Conservation (phyloP, 208 protist genomes). For the Naegleria gruberi region DNA sequence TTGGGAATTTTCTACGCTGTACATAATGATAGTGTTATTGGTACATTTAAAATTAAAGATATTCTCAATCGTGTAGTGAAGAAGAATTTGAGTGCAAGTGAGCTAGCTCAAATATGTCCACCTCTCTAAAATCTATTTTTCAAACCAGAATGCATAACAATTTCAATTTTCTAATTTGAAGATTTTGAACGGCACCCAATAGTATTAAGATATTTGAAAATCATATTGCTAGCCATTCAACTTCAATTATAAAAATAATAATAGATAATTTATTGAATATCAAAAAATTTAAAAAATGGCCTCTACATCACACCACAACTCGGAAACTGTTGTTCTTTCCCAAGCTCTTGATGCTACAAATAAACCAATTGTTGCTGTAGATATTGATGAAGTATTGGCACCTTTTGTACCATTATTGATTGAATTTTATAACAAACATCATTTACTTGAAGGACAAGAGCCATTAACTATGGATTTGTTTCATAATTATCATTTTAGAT, state of each 20-base stretch:
- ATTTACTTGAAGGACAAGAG: neutral
- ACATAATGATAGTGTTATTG: neutral
- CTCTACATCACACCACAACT: neutral
- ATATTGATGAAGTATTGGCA: neutral
- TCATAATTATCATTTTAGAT: neutral
- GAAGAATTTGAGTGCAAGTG: neutral
- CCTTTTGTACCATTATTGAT: neutral
- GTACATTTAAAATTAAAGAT: neutral
- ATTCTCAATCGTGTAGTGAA: neutral
- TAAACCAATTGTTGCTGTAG: neutral
- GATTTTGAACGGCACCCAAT: too few relatives aligned
- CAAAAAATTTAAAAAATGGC: too few relatives aligned
- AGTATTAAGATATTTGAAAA: too few relatives aligned
- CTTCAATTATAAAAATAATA: too few relatives aligned
- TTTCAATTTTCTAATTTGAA: too few relatives aligned
- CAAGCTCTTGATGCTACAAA: neutral
- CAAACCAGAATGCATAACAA: too few relatives aligned
- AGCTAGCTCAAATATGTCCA: neutral
- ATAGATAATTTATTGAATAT: too few relatives aligned
- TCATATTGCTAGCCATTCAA: too few relatives aligned
- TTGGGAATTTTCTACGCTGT: neutral
- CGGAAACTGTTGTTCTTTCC: neutral
- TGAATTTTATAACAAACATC: slow-evolving; percentile 1
- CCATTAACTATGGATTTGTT: neutral
- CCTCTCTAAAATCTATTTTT: too few relatives aligned